Evolutionary conservation across 129 eudicot species (phyloP), one percentile per base, ranked within the genome.

Genomic region (Pulicaria dysenterica): DNA sequence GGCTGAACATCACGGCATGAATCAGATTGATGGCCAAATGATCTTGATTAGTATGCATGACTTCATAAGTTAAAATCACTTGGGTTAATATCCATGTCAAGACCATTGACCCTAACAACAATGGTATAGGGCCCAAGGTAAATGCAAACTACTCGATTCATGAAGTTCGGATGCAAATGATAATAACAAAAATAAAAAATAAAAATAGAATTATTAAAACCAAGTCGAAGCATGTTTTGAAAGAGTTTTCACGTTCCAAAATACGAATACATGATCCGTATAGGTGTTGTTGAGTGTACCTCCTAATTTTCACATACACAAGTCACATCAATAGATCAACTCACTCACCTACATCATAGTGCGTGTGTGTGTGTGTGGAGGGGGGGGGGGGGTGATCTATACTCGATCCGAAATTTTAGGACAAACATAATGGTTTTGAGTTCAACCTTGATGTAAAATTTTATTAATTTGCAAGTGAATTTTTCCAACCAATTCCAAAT

Each of bases 121-220:
- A 64, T 24, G 9, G 64, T n/a, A 70, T 53, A 64, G 63, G 49
- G 13, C 61, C 41, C 7, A 63, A 41, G 3, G 38, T 63, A 14
- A 16, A 63, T 63, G 69, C 3, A 73, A 73, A 37, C 60, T 56
- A 70, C 50, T 17, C 16, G 64, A 69, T 11, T 41, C 60, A 17
- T 38, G 50, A 72, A 72, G 54, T 72, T 56, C 12, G 76, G 66
- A 9, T 31, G 42, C 55, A 19, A 56, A 58, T 40, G 54, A 44
- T 24, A 56, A 24, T 14, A 42, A 14, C 16, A 41, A 2, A 1
- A 58, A 54, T 11, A 71, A n/a, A n/a, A n/a, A n/a, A 14, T 37
- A 45, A 43, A 67, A 76, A 76, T 10, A 39, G 45, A 58, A 24
- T 48, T 45, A 59, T 67, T 19, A 53, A 3, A 58, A 13, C 6